Evolutionary conservation across 2,329 filamentous ascomycete species (phyloP).

Genomic region (Xylariaceae sp.): DNA sequence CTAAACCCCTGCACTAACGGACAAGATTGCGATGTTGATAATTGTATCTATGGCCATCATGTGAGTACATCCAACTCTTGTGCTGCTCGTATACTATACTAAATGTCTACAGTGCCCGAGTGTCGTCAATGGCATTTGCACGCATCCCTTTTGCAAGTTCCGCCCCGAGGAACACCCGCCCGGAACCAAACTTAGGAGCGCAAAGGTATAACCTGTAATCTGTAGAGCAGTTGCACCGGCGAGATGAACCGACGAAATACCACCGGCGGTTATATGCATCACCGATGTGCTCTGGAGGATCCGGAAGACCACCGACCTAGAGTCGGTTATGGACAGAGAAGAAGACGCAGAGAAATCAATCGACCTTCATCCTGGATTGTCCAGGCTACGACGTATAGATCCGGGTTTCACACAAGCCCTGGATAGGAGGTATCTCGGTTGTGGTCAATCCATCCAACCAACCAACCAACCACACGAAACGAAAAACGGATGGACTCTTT

Average conservation of each 20-base stretch:
- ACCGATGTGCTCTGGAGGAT: too few species aligned
- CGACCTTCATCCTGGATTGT: too few species aligned
- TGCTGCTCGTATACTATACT: slow-evolving; percentile 3
- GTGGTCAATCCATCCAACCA: too few species aligned
- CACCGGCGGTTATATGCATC: too few species aligned
- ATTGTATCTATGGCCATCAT: slow-evolving; percentile 60
- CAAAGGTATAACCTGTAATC: slow-evolving; percentile 11
- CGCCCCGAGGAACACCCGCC: slow-evolving; percentile 49
- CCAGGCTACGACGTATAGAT: too few species aligned
- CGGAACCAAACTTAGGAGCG: slow-evolving; percentile 44
- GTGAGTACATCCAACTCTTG: slow-evolving; percentile 35
- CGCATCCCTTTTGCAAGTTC: slow-evolving; percentile 53
- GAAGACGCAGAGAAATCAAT: too few species aligned
- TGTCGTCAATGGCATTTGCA: slow-evolving; percentile 46
- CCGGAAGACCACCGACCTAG: too few species aligned
- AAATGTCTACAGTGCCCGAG: slow-evolving; percentile 44
- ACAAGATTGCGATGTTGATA: slow-evolving; percentile 52
- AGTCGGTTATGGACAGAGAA: too few species aligned
- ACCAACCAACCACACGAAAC: too few species aligned
- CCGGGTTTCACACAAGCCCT: too few species aligned
- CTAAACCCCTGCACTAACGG: slow-evolving; percentile 53
- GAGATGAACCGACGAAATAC: background rate
- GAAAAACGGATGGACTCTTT: slow-evolving; percentile 1
- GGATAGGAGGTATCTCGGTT: background rate
- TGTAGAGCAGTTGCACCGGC: background rate